Evolutionary conservation across 306 rosid genomes (phyloP).

Genomic region (Casuarina equisetifolia): DNA sequence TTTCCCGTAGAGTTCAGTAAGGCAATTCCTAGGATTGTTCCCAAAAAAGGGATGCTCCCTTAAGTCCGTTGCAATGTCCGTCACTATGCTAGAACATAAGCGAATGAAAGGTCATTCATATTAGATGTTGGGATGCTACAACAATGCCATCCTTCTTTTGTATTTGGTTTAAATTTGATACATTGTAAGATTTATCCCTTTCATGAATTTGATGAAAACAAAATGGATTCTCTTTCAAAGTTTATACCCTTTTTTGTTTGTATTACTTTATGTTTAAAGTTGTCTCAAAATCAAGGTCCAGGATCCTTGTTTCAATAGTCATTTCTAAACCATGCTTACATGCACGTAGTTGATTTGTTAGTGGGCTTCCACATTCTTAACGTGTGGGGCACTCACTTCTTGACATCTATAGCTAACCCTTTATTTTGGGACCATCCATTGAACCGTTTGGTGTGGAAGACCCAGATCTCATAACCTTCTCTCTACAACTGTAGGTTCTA

Average conservation of each 20-base stretch:
- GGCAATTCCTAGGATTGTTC: conserved; percentile 55
- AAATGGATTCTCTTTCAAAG: conserved; percentile 28
- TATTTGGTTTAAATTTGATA: conserved; percentile 43
- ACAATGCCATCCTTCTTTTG: conserved; percentile 30
- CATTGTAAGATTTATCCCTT: conserved; percentile 44
- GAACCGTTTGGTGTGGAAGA: background rate
- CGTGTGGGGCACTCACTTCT: background rate
- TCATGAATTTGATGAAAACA: conserved; percentile 32
- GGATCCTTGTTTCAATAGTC: background rate
- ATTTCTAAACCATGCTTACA: background rate
- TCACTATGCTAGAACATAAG: conserved; percentile 35
- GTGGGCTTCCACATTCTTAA: background rate
- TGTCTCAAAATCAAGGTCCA: background rate
- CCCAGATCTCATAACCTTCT: too few species aligned
- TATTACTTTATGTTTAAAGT: background rate
- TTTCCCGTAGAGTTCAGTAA: too few species aligned
- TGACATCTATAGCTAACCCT: too few species aligned
- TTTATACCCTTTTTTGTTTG: conserved; percentile 1
- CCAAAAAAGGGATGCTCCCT: conserved; percentile 48
- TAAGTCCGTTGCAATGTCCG: conserved; percentile 39
- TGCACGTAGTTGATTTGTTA: background rate
- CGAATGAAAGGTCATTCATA: conserved; percentile 60
- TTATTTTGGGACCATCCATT: background rate
- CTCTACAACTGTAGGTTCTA: too few species aligned
- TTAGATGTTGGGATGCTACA: conserved; percentile 35